A percentile compares a stretch with the other conserved stretches of the same genome.
These are phyloP conservation scores for Boletus hoseneyae DNA, from an alignment of 1,284 basidiomycete genomes.

Conservation along the genomic window DNA sequence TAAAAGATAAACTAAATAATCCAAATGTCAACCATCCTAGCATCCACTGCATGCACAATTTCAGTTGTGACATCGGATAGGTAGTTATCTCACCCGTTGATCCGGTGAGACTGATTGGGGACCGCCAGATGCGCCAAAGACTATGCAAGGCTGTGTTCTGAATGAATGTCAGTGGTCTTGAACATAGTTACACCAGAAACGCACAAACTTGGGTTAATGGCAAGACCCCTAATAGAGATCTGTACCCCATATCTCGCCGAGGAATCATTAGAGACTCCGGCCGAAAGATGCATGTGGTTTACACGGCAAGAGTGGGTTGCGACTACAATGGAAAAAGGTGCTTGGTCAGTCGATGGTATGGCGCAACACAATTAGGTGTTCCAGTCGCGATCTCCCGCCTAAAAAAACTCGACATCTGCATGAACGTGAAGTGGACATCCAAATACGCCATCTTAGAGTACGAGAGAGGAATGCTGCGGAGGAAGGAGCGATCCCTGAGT, in stretches of 20 bases:
- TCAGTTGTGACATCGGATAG: slow-evolving; percentile 21
- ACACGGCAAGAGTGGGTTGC: slow-evolving; percentile 11
- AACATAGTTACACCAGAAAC: slow-evolving; percentile 10
- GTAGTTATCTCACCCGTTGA: slow-evolving; percentile 9
- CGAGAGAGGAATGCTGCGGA: slow-evolving; percentile 11
- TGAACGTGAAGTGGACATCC: slow-evolving; percentile 4
- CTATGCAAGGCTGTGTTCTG: slow-evolving; percentile 10
- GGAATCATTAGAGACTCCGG: slow-evolving; percentile 1
- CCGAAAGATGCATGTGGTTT: slow-evolving; percentile 10
- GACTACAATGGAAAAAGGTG: slow-evolving; percentile 17
- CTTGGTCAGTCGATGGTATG: slow-evolving; percentile 7
- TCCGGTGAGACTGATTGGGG: neutral
- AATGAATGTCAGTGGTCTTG: slow-evolving; percentile 10
- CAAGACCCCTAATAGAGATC: slow-evolving; percentile 12
- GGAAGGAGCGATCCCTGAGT: slow-evolving; percentile 24
- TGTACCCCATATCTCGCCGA: slow-evolving; percentile 25
- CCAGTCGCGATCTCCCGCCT: slow-evolving; percentile 18
- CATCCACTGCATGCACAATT: slow-evolving; percentile 19
- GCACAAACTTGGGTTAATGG: slow-evolving; percentile 4
- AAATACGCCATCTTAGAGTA: slow-evolving; percentile 9
- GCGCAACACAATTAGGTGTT: slow-evolving; percentile 4
- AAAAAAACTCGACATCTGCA: slow-evolving; percentile 5
- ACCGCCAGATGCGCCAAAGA: neutral
- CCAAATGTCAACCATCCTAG: too few relatives aligned
- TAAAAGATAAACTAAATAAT: too few relatives aligned